These are phyloP conservation scores for Pythium chondricola DNA, from an alignment of 352 stramenopile species.

Conservation along the genomic window DNA sequence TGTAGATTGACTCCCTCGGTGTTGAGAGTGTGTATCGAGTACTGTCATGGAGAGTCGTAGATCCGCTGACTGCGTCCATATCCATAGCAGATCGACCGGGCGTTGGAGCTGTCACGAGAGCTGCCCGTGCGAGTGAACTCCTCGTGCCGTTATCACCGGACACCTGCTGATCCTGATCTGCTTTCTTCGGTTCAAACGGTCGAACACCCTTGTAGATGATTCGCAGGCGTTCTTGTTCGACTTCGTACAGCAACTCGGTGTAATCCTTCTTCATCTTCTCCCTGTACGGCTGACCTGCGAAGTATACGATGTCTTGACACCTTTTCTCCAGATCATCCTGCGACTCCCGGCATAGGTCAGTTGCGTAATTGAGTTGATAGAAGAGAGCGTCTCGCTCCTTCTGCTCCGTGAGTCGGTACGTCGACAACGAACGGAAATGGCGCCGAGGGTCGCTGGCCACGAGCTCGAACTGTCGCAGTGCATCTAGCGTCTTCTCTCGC, in stretches of 20 bases:
- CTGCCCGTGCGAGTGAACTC: background rate
- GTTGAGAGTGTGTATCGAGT: slow-evolving; percentile 29
- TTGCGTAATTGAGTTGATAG: slow-evolving; percentile 41
- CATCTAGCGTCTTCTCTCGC: slow-evolving; percentile 29
- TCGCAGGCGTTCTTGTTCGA: slow-evolving; percentile 60
- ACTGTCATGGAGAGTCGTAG: too few species aligned
- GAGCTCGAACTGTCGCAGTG: slow-evolving; percentile 20
- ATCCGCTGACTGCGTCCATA: background rate
- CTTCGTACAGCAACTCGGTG: slow-evolving; percentile 59
- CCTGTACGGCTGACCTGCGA: slow-evolving; percentile 36
- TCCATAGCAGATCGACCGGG: too few species aligned
- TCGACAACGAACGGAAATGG: slow-evolving; percentile 67
- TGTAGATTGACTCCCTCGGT: slow-evolving; percentile 45
- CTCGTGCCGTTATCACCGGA: background rate
- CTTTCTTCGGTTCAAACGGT: slow-evolving; percentile 1
- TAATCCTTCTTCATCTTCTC: slow-evolving; percentile 81
- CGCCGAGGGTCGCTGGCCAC: slow-evolving; percentile 61
- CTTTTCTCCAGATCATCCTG: slow-evolving; percentile 39
- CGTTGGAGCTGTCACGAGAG: slow-evolving; percentile 2
- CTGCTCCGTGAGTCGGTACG: slow-evolving; percentile 48
- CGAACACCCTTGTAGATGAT: slow-evolving; percentile 45
- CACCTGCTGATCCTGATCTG: background rate
- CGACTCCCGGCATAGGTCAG: slow-evolving; percentile 35
- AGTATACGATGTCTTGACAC: slow-evolving; percentile 36
- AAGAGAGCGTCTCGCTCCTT: slow-evolving; percentile 62